Conservation (phyloP, 352 stramenopile species). For the Pelagophyceae sp. region DNA sequence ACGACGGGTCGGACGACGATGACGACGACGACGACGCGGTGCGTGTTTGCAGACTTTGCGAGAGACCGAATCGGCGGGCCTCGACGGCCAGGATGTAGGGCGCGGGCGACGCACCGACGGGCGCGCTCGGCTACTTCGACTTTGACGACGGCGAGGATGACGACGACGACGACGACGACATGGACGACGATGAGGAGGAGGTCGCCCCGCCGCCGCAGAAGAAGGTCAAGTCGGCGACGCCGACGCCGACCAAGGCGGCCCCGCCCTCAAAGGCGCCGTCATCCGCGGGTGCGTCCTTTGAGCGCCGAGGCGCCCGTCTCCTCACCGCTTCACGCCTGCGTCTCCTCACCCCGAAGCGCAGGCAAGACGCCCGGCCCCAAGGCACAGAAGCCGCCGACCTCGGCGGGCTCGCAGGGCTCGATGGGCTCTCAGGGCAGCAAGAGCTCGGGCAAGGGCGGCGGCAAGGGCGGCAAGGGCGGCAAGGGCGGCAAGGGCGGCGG, state of each 20-base stretch:
- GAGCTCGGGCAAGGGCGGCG: neutral
- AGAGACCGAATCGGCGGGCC: neutral
- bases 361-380: neutral
- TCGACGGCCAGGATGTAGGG: neutral
- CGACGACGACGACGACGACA: constrained; percentile 11
- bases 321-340: too few species aligned
- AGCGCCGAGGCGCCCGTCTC: too few species aligned
- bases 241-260: neutral
- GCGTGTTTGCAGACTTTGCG: neutral
- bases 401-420: too few species aligned
- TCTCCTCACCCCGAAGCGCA: too few species aligned
- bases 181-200: constrained; percentile 10
- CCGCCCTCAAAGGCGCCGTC: too few species aligned
- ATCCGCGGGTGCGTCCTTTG: too few species aligned
- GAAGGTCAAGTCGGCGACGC: neutral
- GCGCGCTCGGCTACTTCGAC: neutral
- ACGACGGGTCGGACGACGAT: neutral
- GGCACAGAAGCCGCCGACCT: neutral
- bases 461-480: neutral
- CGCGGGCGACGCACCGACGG: neutral
- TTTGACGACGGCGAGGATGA: neutral
- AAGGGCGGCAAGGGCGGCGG: constrained; percentile 14
- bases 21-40: neutral
- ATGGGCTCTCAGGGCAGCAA: neutral
- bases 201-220: constrained; percentile 3